Percentiles rank a stretch among this genome's conserved stretches.
Conservation (phyloP, 176 grass and related monocot genomes). For the Oryza nivara region DNA sequence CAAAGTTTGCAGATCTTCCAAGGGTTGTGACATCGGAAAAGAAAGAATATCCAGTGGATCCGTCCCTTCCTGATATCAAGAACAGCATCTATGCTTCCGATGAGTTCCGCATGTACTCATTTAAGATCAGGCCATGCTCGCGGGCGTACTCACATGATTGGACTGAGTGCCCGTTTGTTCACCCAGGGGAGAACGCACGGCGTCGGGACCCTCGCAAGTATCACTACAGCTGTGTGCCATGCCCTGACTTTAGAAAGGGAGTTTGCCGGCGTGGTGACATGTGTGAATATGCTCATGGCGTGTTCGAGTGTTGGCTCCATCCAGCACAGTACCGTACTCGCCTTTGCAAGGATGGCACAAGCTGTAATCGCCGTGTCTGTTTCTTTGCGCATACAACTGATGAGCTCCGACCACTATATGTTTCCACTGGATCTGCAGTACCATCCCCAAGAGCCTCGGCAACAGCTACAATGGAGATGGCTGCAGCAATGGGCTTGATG, state of each 20-base stretch:
- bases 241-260: conserved; percentile 81
- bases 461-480: conserved; percentile 65
- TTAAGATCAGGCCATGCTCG: conserved; percentile 87
- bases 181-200: conserved; percentile 86
- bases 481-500: conserved; percentile 67
- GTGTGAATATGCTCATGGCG: conserved; percentile 89
- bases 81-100: conserved; percentile 78
- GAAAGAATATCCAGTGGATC: conserved; percentile 83
- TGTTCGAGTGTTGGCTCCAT: conserved; percentile 92
- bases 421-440: conserved; percentile 72
- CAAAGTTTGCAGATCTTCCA: conserved; percentile 60
- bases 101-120: conserved; percentile 90
- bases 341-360: conserved; percentile 84
- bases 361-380: conserved; percentile 72
- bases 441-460: conserved; percentile 56
- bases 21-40: conserved; percentile 56
- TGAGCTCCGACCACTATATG: conserved; percentile 74
- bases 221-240: conserved; percentile 85
- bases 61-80: conserved; percentile 81
- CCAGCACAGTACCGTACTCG: conserved; percentile 79
- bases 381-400: conserved; percentile 87
- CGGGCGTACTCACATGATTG: conserved; percentile 88
- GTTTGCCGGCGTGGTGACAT: conserved; percentile 72
- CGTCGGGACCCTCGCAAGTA: conserved; percentile 80
- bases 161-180: conserved; percentile 91